Conservation (phyloP, 2,329 filamentous ascomycete species). For the Annulohypoxylon truncatum region DNA sequence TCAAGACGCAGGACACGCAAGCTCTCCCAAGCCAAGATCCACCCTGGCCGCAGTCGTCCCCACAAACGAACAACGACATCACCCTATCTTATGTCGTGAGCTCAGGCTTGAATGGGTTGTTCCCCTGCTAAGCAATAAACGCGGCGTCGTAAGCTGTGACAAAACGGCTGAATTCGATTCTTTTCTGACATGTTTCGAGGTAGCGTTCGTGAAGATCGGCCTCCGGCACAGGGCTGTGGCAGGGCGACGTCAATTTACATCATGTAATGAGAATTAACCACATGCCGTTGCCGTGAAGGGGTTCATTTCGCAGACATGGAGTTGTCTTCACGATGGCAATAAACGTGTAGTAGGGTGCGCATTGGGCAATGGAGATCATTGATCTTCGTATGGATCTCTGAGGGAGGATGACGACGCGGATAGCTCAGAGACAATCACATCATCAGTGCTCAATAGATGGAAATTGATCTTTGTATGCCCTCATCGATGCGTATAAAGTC, state of each 20-base stretch:
- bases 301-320: neutral
- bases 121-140: slow-evolving; percentile 2
- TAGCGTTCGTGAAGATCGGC: slow-evolving; percentile 3
- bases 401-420: slow-evolving; percentile 18
- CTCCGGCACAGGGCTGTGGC: neutral
- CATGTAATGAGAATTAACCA: slow-evolving; percentile 9
- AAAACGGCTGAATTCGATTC: neutral
- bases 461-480: neutral
- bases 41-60: slow-evolving; percentile 5
- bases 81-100: neutral
- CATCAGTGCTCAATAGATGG: neutral
- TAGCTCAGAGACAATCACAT: neutral
- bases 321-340: neutral
- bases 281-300: neutral
- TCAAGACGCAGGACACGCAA: slow-evolving; percentile 20
- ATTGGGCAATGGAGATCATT: slow-evolving; percentile 16
- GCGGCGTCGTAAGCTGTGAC: slow-evolving; percentile 18
- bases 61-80: slow-evolving; percentile 10
- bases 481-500: slow-evolving; percentile 4
- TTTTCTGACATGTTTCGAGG: slow-evolving; percentile 1
- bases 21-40: slow-evolving; percentile 11
- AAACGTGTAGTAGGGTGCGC: slow-evolving; percentile 5
- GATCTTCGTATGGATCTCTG: neutral
- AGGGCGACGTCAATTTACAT: slow-evolving; percentile 2
- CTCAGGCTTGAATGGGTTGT: neutral